Evolutionary conservation across 2,329 filamentous ascomycete species (phyloP), one percentile per base, ranked within the genome.

Genomic region (Lojkania enalia): DNA sequence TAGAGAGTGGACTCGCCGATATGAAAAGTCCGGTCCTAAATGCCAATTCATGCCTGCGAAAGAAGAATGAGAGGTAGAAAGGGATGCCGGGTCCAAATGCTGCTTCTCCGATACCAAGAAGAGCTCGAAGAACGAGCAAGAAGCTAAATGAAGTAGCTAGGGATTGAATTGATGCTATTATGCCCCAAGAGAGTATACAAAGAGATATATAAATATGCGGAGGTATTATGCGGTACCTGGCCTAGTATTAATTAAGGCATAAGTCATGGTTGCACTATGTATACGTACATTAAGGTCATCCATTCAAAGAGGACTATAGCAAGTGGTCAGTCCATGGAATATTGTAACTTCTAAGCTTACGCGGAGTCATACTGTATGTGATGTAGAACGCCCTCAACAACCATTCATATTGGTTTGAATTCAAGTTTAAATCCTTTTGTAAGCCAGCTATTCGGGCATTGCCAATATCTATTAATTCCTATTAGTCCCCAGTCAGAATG

Each of bases 1-100:
- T 79, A 23, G 81, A 81, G 23, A 84, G 64, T 0, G 81, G 81
- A 5, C 81, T 80, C 0, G 82, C 91, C 1, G 88, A 90, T 42
- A 96, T 85, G 70, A 96, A 95, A 1, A 95, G 78, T 16, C 90
- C 91, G 0, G 88, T 94, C 27, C 91, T 78, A 49, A 94, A 86
- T 0, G 91, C 92, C 23, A 96, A 74, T 67, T 97, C 92, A 35
- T 82, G 73, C 5, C 80, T 71, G 12, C 74, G 76, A 62, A 80
- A 85, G 70, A 86, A 85, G 57, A 84, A 79, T 0, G 81, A 83
- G 6, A 86, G 66, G 49, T 83, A 85, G 58, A 84, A 84, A 0
- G 83, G 83, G 0, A 85, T 77, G 3, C 83, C 83, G 0, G 82
- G 81, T 1, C 77, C 76, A 55, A 85, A 85, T 0, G 81, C 82